Conservation (phyloP, 805 yeast species). For the Spathaspora gorwiae region DNA sequence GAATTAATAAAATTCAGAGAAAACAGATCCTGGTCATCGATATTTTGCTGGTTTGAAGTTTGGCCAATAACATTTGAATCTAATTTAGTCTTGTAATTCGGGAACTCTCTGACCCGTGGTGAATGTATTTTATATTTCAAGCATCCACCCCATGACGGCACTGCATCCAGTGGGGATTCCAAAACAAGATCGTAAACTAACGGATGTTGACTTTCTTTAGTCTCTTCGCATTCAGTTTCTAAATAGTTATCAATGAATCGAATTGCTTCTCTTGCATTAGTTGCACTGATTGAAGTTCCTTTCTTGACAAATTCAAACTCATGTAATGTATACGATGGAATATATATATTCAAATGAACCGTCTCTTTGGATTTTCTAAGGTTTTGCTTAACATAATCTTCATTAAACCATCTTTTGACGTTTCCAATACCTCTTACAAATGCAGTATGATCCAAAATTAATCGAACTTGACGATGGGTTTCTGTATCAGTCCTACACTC, state of each 20-base stretch:
- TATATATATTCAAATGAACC: conserved; percentile 33
- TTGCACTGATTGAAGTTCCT: conserved; percentile 51
- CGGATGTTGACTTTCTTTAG: conserved; percentile 3
- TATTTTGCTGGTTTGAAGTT: neutral
- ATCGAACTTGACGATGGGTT: conserved; percentile 19
- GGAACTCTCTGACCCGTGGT: conserved; percentile 49
- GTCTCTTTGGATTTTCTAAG: conserved; percentile 14
- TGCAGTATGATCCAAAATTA: conserved; percentile 65
- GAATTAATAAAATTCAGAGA: neutral
- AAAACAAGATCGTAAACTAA: conserved; percentile 18
- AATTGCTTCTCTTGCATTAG: conserved; percentile 64
- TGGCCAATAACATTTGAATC: conserved; percentile 23
- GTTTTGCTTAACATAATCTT: conserved; percentile 27
- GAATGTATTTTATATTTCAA: conserved; percentile 39
- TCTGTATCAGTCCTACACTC: neutral
- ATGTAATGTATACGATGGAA: conserved; percentile 55
- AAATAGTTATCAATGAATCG: conserved; percentile 50
- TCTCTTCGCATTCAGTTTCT: conserved; percentile 15
- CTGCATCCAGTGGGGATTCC: conserved; percentile 40
- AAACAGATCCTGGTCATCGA: neutral
- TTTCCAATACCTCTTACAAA: conserved; percentile 66
- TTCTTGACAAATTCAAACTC: conserved; percentile 57
- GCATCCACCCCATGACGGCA: conserved; percentile 50
- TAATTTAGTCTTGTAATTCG: conserved; percentile 36
- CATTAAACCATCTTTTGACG: conserved; percentile 56